Percentiles rank a stretch among this genome's conserved stretches.
Evolutionary conservation across 2,329 filamentous ascomycete genomes (phyloP).

Genomic region (Colletotrichum sp.): DNA sequence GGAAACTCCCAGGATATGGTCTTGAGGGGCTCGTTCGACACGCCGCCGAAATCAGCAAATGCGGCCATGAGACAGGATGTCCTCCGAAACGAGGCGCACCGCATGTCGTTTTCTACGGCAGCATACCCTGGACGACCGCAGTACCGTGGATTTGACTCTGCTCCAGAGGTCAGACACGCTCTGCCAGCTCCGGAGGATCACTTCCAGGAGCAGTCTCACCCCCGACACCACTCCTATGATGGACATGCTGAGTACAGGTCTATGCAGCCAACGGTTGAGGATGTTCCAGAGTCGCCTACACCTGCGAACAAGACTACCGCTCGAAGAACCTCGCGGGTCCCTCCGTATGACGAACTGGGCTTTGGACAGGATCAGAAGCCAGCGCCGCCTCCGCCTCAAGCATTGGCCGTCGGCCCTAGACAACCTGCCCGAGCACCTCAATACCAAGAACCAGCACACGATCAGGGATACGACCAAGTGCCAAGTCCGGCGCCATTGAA

Average conservation of each 20-base stretch:
- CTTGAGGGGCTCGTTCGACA: slow-evolving; percentile 45
- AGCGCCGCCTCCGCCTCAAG: background rate
- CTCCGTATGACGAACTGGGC: slow-evolving; percentile 28
- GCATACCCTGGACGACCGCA: slow-evolving; percentile 57
- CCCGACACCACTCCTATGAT: slow-evolving; percentile 58
- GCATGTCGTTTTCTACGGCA: slow-evolving; percentile 48
- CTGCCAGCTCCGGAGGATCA: slow-evolving; percentile 35
- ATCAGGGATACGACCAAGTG: slow-evolving; percentile 37
- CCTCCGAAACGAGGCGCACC: slow-evolving; percentile 60
- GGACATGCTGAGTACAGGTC: slow-evolving; percentile 50
- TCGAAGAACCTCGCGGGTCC: slow-evolving; percentile 28
- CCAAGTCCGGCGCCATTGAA: slow-evolving; percentile 51
- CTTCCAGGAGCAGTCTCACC: slow-evolving; percentile 35
- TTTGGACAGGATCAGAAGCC: background rate
- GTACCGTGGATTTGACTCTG: slow-evolving; percentile 56
- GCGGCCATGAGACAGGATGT: slow-evolving; percentile 64
- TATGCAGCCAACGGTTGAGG: slow-evolving; percentile 69
- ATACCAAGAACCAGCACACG: slow-evolving; percentile 38
- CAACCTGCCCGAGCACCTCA: slow-evolving; percentile 20
- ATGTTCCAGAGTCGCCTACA: slow-evolving; percentile 60
- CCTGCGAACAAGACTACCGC: slow-evolving; percentile 26
- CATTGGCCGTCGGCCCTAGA: background rate
- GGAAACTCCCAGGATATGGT: slow-evolving; percentile 45
- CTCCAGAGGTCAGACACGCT: slow-evolving; percentile 41
- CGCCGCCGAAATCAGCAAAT: slow-evolving; percentile 44